Percentiles rank a stretch among this genome's conserved stretches.
phyloP scores from a whole-genome alignment of 495 filamentous ascomycete genomes.

The Elaphomyces granulatus region DNA sequence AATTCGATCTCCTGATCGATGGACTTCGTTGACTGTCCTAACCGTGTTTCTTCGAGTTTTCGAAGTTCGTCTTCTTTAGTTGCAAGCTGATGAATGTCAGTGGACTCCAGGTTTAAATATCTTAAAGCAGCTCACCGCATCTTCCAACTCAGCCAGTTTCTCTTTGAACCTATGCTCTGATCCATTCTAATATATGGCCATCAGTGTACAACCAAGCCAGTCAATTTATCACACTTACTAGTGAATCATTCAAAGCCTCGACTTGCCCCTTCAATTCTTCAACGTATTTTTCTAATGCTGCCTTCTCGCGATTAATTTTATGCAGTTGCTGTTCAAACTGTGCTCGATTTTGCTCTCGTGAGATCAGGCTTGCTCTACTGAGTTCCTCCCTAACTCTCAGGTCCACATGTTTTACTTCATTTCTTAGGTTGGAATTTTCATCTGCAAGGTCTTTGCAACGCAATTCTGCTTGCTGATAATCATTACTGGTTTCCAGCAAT shows the following conservation, averaged over 20 bases:
- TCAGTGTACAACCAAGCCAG: too few species aligned
- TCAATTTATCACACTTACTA: slow-evolving; percentile 23
- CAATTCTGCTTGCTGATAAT: slow-evolving; percentile 7
- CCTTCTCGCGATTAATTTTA: slow-evolving; percentile 12
- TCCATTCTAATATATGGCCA: too few species aligned
- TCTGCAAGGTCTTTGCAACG: slow-evolving; percentile 6
- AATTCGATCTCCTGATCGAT: slow-evolving; percentile 13
- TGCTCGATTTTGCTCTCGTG: slow-evolving; percentile 10
- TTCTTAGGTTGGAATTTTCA: slow-evolving; percentile 11
- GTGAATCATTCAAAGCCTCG: slow-evolving; percentile 7
- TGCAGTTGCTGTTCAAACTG: slow-evolving; percentile 16
- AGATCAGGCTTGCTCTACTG: slow-evolving; percentile 8
- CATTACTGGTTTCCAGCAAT: slow-evolving; percentile 8
- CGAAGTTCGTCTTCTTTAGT: slow-evolving; percentile 13
- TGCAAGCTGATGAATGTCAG: slow-evolving; percentile 8
- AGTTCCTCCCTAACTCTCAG: slow-evolving; percentile 15
- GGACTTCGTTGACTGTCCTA: slow-evolving; percentile 8
- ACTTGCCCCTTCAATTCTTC: slow-evolving; percentile 10
- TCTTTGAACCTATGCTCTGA: not conserved
- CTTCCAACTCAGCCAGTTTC: not conserved
- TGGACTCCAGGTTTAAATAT: not conserved
- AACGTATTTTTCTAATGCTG: slow-evolving; percentile 8
- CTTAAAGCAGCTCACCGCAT: not conserved
- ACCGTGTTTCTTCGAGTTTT: slow-evolving; percentile 8
- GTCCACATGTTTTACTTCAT: slow-evolving; percentile 11